phyloP scores from a whole-genome alignment of 2,329 filamentous ascomycete genomes.

The Pseudogymnoascus sp. region DNA sequence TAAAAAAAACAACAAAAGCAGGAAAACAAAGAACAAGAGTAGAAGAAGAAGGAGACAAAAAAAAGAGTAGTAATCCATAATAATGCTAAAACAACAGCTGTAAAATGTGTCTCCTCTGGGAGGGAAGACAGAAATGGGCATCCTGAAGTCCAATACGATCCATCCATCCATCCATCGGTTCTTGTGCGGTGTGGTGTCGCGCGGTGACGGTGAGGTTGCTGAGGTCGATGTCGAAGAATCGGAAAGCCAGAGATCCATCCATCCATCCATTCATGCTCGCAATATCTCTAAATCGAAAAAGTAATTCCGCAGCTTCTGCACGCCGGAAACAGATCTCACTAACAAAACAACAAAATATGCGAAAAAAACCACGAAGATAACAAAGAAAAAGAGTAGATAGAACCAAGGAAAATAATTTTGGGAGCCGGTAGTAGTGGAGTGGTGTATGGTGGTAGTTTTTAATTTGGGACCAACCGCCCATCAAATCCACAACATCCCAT shows the following conservation, averaged over 20 bases:
- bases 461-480: neutral
- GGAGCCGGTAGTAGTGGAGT: neutral
- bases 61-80: neutral
- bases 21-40: neutral
- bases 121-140: neutral
- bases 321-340: neutral
- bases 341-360: neutral
- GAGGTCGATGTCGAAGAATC: neutral
- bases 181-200: neutral
- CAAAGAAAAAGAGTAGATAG: neutral
- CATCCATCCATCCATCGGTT: neutral
- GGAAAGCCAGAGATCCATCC: neutral
- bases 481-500: neutral
- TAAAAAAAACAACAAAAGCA: neutral
- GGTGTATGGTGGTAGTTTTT: neutral
- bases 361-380: neutral
- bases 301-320: neutral
- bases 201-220: neutral
- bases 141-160: neutral
- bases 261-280: neutral
- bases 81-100: neutral
- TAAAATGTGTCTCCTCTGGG: neutral
- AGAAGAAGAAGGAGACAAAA: neutral
- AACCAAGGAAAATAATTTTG: slow-evolving; percentile 2
- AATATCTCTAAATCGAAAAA: slow-evolving; percentile 3